Percentiles rank a stretch among this genome's conserved stretches.
phyloP scores from a whole-genome alignment of 2,329 filamentous ascomycete species.

The Diaporthe eres region DNA sequence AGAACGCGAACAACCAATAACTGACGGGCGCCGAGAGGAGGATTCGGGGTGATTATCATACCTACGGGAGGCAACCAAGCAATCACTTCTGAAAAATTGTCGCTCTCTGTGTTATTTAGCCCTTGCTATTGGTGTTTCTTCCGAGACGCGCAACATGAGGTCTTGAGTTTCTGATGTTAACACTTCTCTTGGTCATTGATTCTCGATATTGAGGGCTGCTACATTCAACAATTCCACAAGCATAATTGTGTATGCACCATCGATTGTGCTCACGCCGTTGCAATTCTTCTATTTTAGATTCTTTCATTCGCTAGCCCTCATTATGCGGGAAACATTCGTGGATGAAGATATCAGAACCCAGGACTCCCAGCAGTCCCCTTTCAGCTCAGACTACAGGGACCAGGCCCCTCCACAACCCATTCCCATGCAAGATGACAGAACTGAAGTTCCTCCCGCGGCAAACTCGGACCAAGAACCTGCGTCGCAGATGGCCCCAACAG shows the following conservation, averaged over 20 bases:
- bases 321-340: background rate
- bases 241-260: background rate
- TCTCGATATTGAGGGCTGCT: background rate
- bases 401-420: background rate
- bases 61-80: background rate
- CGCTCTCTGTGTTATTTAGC: background rate
- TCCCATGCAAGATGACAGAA: no score
- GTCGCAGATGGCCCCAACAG: background rate
- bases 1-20: no score
- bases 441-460: no score
- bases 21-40: background rate
- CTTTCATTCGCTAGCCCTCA: background rate
- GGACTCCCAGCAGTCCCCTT: background rate
- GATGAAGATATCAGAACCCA: background rate
- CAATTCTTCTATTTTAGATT: background rate
- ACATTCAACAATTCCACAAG: background rate
- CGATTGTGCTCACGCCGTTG: background rate
- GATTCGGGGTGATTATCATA: background rate
- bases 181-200: background rate
- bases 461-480: no score
- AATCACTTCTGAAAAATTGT: background rate
- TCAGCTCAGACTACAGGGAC: background rate
- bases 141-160: background rate
- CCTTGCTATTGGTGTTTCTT: rapidly evolving
- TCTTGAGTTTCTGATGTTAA: background rate